Percentiles rank a stretch among this genome's conserved stretches.
Evolutionary conservation across 805 yeast species (phyloP).

Genomic region (Saccharomycopsis microspora): DNA sequence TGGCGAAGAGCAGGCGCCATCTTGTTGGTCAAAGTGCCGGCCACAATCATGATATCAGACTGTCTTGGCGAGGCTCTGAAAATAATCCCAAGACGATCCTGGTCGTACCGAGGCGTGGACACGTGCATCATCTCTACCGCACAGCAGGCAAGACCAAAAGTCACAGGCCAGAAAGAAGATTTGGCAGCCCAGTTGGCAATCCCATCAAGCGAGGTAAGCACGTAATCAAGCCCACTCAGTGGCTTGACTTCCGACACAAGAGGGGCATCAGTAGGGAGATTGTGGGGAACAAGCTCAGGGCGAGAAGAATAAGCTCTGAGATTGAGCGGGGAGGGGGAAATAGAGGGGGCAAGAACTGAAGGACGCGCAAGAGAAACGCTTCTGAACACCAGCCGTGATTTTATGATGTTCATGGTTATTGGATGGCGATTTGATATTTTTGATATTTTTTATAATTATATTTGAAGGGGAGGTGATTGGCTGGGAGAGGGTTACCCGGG

Average conservation of each 20-base stretch:
- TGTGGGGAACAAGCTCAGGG: constrained; percentile 32
- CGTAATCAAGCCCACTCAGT: constrained; percentile 60
- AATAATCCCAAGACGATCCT: constrained; percentile 84
- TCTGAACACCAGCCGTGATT: too few species aligned
- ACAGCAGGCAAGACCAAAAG: constrained; percentile 87
- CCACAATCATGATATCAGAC: constrained; percentile 85
- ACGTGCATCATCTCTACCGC: constrained; percentile 95
- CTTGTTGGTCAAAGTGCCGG: constrained; percentile 83
- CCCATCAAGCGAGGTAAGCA: constrained; percentile 69
- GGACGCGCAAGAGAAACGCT: too few species aligned
- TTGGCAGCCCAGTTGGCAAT: constrained; percentile 87
- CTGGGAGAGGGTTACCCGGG: not conserved
- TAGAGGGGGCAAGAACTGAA: too few species aligned
- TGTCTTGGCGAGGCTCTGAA: constrained; percentile 92
- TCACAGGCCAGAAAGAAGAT: constrained; percentile 88
- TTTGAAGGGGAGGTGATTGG: constrained; percentile 9
- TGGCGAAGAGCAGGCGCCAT: constrained; percentile 92
- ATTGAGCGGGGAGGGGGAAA: too few species aligned
- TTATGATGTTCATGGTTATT: too few species aligned
- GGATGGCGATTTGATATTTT: too few species aligned
- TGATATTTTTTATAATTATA: constrained; percentile 3
- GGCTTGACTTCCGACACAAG: constrained; percentile 55
- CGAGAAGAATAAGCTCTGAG: not conserved
- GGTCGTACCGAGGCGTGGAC: constrained; percentile 84
- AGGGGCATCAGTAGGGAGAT: constrained; percentile 57